Percentiles rank a stretch among this genome's conserved stretches.
Evolutionary conservation across 345 rosid species (phyloP).

Genomic region (sweet orange (Citrus sinensis)): DNA sequence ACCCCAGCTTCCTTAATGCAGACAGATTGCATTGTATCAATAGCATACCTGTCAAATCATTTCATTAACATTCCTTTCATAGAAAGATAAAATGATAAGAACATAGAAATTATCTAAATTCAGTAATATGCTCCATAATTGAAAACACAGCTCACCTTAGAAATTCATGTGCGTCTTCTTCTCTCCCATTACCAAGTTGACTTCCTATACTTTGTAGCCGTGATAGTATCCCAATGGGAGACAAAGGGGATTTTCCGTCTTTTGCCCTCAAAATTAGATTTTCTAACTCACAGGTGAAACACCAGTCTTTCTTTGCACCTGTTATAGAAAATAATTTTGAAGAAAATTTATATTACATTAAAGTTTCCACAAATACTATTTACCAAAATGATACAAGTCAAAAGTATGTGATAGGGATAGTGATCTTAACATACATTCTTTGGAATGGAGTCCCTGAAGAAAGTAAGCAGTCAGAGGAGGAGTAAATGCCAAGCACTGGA

Average conservation of each 20-base stretch:
- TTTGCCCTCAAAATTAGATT: slow-evolving; percentile 65
- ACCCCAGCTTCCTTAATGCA: slow-evolving; percentile 63
- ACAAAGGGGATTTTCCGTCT: slow-evolving; percentile 62
- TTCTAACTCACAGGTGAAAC: slow-evolving; percentile 93
- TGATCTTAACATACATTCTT: slow-evolving; percentile 52
- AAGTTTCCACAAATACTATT: slow-evolving; percentile 5
- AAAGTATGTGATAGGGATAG: slow-evolving; percentile 1
- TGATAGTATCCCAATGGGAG: slow-evolving; percentile 69
- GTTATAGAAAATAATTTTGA: slow-evolving; percentile 15
- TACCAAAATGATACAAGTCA: slow-evolving; percentile 7
- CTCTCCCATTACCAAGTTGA: slow-evolving; percentile 76
- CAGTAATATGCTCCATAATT: background rate
- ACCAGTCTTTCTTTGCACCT: slow-evolving; percentile 81
- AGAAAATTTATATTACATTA: slow-evolving; percentile 8
- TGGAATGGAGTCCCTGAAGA: slow-evolving; percentile 79
- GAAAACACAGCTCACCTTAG: slow-evolving; percentile 53
- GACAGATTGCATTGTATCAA: slow-evolving; percentile 91
- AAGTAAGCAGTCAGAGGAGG: slow-evolving; percentile 89
- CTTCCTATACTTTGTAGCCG: slow-evolving; percentile 67
- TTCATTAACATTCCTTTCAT: slow-evolving; percentile 9
- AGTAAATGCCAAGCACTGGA: slow-evolving; percentile 91
- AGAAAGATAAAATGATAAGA: background rate
- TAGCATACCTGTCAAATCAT: slow-evolving; percentile 58
- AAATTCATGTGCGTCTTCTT: slow-evolving; percentile 99
- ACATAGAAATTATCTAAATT: background rate